These are phyloP conservation scores for Lichina pygmaea DNA, from an alignment of 495 filamentous ascomycete species.

Conservation along the genomic window DNA sequence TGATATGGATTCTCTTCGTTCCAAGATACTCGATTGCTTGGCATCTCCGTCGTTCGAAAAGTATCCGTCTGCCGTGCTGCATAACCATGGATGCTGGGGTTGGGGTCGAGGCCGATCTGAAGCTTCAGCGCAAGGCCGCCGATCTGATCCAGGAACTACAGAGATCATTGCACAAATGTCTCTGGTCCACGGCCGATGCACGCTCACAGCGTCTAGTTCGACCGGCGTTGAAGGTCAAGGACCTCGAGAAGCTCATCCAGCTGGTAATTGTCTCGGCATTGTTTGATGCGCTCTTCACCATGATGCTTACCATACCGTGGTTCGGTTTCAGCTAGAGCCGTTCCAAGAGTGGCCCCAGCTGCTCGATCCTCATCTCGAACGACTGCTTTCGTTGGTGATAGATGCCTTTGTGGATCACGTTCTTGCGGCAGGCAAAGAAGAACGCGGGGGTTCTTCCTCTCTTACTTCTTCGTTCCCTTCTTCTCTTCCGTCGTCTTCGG, in stretches of 20 bases:
- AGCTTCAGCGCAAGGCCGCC: conserved; percentile 41
- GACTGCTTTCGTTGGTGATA: conserved; percentile 43
- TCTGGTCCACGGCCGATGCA: conserved; percentile 16
- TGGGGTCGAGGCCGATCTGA: conserved; percentile 34
- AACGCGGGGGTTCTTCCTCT: conserved; percentile 6
- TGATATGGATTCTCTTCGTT: too few relatives aligned
- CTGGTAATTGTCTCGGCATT: conserved; percentile 9
- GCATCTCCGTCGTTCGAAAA: too few relatives aligned
- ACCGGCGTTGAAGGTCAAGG: conserved; percentile 2
- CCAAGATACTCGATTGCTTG: too few relatives aligned
- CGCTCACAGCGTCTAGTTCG: conserved; percentile 12
- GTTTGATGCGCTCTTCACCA: background rate
- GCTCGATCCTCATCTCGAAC: conserved; percentile 63
- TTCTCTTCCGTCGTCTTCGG: conserved; percentile 10
- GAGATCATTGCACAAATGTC: conserved; percentile 24
- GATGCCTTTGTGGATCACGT: conserved; percentile 40
- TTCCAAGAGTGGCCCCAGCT: conserved; percentile 94
- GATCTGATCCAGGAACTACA: conserved; percentile 40
- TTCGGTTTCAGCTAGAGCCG: conserved; percentile 38
- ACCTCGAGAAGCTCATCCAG: conserved; percentile 7
- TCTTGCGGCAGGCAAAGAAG: conserved; percentile 15
- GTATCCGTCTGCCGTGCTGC: too few relatives aligned
- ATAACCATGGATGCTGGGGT: background rate
- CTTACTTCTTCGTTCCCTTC: conserved; percentile 15
- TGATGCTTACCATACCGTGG: background rate